Conservation (phyloP, 2,329 filamentous ascomycete genomes). For the Ascocoryne sarcoides region DNA sequence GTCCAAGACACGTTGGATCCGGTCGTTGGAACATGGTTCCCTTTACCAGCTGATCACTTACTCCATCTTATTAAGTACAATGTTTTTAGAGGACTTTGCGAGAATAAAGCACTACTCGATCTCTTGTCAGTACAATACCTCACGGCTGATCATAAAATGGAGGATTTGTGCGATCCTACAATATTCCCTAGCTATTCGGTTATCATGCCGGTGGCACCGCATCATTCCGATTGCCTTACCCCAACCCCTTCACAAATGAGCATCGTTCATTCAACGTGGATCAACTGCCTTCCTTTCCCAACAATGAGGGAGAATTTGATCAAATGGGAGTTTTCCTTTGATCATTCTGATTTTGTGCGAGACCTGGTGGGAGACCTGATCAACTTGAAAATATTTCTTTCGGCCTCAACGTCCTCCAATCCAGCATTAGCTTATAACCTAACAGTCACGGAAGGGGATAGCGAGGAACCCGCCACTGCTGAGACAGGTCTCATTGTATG, state of each 20-base stretch:
- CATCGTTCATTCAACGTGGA: slow-evolving; percentile 14
- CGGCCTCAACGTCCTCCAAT: background rate
- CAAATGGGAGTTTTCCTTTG: slow-evolving; percentile 10
- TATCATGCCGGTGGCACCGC: slow-evolving; percentile 12
- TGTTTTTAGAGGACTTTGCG: slow-evolving; percentile 14
- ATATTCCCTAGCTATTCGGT: slow-evolving; percentile 9
- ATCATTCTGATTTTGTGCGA: slow-evolving; percentile 12
- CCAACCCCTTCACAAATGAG: slow-evolving; percentile 15
- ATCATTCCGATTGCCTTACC: background rate
- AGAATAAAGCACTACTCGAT: slow-evolving; percentile 14
- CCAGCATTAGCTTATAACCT: background rate
- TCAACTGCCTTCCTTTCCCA: slow-evolving; percentile 19
- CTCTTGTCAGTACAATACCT: too few relatives aligned
- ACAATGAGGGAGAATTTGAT: slow-evolving; percentile 19
- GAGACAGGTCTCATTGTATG: slow-evolving; percentile 14
- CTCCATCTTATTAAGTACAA: slow-evolving; percentile 21
- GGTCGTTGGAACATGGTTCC: slow-evolving; percentile 2
- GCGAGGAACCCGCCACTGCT: slow-evolving; percentile 11
- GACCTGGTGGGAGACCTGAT: slow-evolving; percentile 18
- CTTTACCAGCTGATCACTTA: slow-evolving; percentile 17
- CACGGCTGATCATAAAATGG: slow-evolving; percentile 1
- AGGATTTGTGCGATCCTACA: slow-evolving; percentile 13
- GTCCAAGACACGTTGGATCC: too few relatives aligned
- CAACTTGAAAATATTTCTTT: background rate
- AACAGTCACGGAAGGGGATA: background rate